Percentiles rank a stretch among this genome's conserved stretches.
phyloP scores from a whole-genome alignment of 768 basidiomycete genomes.

The Pleurotus sapidus region DNA sequence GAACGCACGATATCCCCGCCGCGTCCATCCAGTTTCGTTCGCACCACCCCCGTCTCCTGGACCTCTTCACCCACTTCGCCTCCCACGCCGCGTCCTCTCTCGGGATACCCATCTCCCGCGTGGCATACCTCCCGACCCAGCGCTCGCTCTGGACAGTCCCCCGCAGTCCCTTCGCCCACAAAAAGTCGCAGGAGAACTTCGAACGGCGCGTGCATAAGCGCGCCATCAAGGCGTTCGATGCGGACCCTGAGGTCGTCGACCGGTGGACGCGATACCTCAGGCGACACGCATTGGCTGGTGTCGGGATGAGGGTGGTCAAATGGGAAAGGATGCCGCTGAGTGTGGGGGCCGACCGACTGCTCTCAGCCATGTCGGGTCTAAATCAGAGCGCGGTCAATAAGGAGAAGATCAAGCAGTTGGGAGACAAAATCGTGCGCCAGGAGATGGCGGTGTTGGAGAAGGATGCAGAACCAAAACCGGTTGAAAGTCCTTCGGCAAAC shows the following conservation, averaged over 20 bases:
- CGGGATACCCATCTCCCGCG: slow-evolving; percentile 71
- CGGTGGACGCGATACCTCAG: slow-evolving; percentile 79
- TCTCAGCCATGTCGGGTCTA: slow-evolving; percentile 21
- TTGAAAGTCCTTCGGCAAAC: too few species aligned
- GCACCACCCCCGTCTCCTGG: slow-evolving; percentile 62
- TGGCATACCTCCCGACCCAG: slow-evolving; percentile 66
- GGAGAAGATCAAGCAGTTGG: slow-evolving; percentile 34
- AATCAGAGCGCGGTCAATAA: slow-evolving; percentile 19
- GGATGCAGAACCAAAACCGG: background rate
- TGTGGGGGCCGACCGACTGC: slow-evolving; percentile 30
- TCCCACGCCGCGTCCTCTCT: slow-evolving; percentile 83
- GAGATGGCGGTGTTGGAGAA: slow-evolving; percentile 22
- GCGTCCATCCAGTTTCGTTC: slow-evolving; percentile 84
- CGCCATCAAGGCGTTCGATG: slow-evolving; percentile 88
- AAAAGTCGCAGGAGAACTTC: slow-evolving; percentile 96
- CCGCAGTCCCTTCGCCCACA: slow-evolving; percentile 85
- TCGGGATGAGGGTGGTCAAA: slow-evolving; percentile 79
- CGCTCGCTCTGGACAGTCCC: slow-evolving; percentile 84
- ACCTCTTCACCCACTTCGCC: slow-evolving; percentile 82
- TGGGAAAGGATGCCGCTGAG: slow-evolving; percentile 69
- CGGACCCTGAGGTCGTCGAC: slow-evolving; percentile 73
- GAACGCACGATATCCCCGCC: slow-evolving; percentile 69
- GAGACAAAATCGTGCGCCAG: slow-evolving; percentile 37
- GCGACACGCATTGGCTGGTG: slow-evolving; percentile 75
- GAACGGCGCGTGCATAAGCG: slow-evolving; percentile 82